Percentiles rank a stretch among this genome's conserved stretches.
Evolutionary conservation across 2,329 filamentous ascomycete genomes (phyloP).

Genomic region (Colletotrichum falcatum): DNA sequence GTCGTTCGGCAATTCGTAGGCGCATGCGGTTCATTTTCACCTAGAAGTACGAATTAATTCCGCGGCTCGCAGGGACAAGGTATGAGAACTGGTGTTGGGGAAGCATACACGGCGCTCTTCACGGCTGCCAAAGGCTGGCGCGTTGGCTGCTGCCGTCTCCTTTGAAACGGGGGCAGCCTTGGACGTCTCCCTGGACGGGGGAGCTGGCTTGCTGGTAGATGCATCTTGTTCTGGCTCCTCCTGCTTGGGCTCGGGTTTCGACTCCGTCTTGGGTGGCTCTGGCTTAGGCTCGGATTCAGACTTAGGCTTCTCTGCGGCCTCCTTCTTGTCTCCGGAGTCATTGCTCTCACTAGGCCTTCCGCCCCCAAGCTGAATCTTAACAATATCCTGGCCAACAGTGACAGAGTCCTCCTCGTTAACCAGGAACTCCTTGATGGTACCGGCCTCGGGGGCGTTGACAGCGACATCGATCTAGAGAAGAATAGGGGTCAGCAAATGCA

Average conservation of each 20-base stretch:
- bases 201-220: slow-evolving; percentile 38
- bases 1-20: slow-evolving; percentile 92
- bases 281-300: slow-evolving; percentile 37
- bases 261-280: slow-evolving; percentile 49
- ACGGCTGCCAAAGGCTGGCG: slow-evolving; percentile 73
- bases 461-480: slow-evolving; percentile 88
- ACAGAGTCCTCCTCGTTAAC: slow-evolving; percentile 96
- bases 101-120: slow-evolving; percentile 86
- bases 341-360: slow-evolving; percentile 51
- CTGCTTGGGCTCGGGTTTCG: slow-evolving; percentile 57
- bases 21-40: slow-evolving; percentile 99
- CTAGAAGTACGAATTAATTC: slow-evolving; percentile 55
- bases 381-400: slow-evolving; percentile 90
- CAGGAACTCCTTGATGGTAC: slow-evolving; percentile 91
- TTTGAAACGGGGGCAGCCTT: slow-evolving; percentile 45
- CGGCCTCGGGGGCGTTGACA: slow-evolving; percentile 92
- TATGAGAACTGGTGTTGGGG: not conserved
- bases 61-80: not conserved
- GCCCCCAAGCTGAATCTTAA: slow-evolving; percentile 82
- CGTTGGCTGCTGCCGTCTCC: slow-evolving; percentile 45
- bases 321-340: slow-evolving; percentile 16
- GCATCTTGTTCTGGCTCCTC: slow-evolving; percentile 54
- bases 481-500: not conserved
- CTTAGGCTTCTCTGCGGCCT: slow-evolving; percentile 35
- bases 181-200: slow-evolving; percentile 41